phyloP scores from a whole-genome alignment of 2,329 filamentous ascomycete species.

The Trichoderma atrobrunneum region DNA sequence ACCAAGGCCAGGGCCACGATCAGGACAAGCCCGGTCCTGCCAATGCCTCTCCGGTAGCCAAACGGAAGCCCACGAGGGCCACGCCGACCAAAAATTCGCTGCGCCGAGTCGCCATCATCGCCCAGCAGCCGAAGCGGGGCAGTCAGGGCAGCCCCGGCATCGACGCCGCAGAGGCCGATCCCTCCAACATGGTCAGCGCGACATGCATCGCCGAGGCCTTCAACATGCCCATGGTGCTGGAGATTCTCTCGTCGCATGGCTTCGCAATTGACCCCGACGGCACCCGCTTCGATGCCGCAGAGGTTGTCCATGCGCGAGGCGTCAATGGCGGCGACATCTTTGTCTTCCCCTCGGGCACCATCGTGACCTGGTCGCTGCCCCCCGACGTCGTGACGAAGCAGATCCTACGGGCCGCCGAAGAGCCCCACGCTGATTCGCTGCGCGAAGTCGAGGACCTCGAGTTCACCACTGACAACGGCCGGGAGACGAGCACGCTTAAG shows the following conservation, averaged over 20 bases:
- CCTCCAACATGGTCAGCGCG: conserved; percentile 51
- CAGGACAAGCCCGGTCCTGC: neutral
- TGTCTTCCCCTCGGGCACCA: conserved; percentile 89
- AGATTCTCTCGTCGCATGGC: conserved; percentile 56
- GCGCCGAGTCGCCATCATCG: conserved; percentile 80
- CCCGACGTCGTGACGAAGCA: conserved; percentile 71
- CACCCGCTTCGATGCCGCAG: conserved; percentile 58
- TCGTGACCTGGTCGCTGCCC: conserved; percentile 88
- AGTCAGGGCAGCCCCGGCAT: conserved; percentile 32
- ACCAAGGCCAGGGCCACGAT: conserved; percentile 20
- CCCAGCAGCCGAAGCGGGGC: conserved; percentile 57
- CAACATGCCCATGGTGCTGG: conserved; percentile 59
- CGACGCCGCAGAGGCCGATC: conserved; percentile 33
- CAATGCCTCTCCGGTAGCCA: conserved; percentile 29
- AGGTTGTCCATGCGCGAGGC: conserved; percentile 61
- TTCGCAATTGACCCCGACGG: conserved; percentile 61
- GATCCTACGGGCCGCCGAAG: conserved; percentile 72
- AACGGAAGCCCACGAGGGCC: conserved; percentile 47
- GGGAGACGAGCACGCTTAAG: conserved; percentile 73
- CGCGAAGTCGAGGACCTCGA: conserved; percentile 89
- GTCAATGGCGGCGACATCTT: conserved; percentile 80
- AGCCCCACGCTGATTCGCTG: conserved; percentile 63
- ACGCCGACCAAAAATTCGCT: conserved; percentile 67
- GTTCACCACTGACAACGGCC: conserved; percentile 70
- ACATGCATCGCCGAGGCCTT: conserved; percentile 63